Base-by-base conservation (phyloP, 345 rosid species). In the Eucalyptus erythrocorys region DNA sequence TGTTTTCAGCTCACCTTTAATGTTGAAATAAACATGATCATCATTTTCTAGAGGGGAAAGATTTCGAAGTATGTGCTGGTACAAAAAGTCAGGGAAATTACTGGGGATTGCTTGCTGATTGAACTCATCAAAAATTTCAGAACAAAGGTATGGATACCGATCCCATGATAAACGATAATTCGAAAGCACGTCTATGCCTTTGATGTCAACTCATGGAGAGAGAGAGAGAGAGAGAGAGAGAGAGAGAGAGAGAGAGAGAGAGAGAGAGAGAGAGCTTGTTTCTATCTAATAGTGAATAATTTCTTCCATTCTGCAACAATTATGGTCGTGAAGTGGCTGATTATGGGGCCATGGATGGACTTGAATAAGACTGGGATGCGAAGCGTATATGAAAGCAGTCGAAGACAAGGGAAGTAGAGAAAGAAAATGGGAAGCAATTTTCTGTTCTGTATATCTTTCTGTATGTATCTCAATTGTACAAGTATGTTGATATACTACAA, bases 71-170 rank as follows among this genome's bases (percentile, higher is more conserved):
- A 87, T 48, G 96, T 95, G 48, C 87, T 97, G 24, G 91, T 96
- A 53, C 93, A 90, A 53, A 90, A 91, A 71, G 92, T 95, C 86
- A 94, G 97, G 89, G 89, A 89, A 34, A 88, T 95, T 43, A 93
- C 94, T 6, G 98, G 99, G 89, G 99, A 95, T 92, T 92, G 88
- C 87, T 88, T 96, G 90, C 92, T 96, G 93, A 92, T 94, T 87
- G 90, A 94, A 48, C 92, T 96, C 87, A 95, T 96, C 90, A 94
- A 94, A 90, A 91, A 96, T 79, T 91, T 89, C 55, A 92, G 95
- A 91, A 57, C 87, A 71, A 94, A 95, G 96, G 96, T 90, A 40
- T 59, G 86, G 11, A 47, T 89, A 13, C 10, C 19, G 27, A 37
- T 37, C 47, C 47, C 15, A 10, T 21, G 82, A 76, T 40, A 37